A percentile compares a stretch with the other conserved stretches of the same genome.
Evolutionary conservation across 2,329 filamentous ascomycete species (phyloP).

Genomic region (Escovopsis sp.): DNA sequence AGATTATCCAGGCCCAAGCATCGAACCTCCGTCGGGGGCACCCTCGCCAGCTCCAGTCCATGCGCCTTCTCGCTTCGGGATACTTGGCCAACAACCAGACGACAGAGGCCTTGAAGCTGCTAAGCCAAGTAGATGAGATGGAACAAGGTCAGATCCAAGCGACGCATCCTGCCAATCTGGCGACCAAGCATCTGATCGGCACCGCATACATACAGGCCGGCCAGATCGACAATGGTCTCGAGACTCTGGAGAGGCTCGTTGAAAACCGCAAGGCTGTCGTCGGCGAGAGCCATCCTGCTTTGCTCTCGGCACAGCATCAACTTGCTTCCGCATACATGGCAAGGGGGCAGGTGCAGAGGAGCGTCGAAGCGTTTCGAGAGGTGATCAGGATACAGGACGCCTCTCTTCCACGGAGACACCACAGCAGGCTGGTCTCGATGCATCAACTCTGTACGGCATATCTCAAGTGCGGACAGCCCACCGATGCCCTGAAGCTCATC

Average conservation of each 20-base stretch:
- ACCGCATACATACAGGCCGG: slow-evolving; percentile 2
- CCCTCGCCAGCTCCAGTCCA: slow-evolving; percentile 1
- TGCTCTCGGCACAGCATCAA: not conserved
- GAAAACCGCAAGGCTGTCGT: not conserved
- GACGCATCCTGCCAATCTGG: slow-evolving; percentile 1
- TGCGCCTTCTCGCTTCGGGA: slow-evolving; percentile 1
- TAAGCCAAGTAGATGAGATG: not conserved
- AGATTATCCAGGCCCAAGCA: slow-evolving; percentile 1
- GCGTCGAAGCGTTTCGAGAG: not conserved
- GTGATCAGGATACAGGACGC: not conserved
- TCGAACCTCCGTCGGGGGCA: not conserved
- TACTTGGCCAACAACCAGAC: slow-evolving; percentile 1
- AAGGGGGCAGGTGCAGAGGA: slow-evolving; percentile 1
- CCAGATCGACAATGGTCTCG: slow-evolving; percentile 1
- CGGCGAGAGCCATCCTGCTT: not conserved
- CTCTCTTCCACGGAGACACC: not conserved
- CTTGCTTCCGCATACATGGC: slow-evolving; percentile 1
- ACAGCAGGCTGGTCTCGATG: not conserved
- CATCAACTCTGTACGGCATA: slow-evolving; percentile 1
- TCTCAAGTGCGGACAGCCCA: not conserved
- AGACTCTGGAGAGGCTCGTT: not conserved
- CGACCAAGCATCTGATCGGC: slow-evolving; percentile 3
- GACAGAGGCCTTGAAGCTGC: not conserved
- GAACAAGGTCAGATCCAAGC: not conserved
- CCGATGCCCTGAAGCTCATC: not conserved